Conservation (phyloP, 2,329 filamentous ascomycete species). For the Laburnicola sp. region DNA sequence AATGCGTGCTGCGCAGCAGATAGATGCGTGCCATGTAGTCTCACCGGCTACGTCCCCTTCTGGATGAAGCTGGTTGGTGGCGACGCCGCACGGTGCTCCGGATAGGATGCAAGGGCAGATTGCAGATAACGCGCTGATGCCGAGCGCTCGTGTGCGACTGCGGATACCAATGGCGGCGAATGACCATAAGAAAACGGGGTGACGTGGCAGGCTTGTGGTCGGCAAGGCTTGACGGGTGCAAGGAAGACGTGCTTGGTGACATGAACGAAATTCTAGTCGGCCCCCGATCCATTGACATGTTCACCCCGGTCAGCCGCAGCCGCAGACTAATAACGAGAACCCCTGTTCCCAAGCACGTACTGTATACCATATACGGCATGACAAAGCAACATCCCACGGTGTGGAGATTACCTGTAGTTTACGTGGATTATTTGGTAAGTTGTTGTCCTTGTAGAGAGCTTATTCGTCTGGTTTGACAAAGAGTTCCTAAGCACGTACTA, state of each 20-base stretch:
- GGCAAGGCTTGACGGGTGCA: neutral
- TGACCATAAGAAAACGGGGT: conserved; percentile 18
- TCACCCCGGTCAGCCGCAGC: neutral
- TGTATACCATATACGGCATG: neutral
- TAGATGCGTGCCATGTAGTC: too few species aligned
- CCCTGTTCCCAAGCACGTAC: neutral
- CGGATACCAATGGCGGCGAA: conserved; percentile 28
- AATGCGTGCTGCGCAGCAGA: too few species aligned
- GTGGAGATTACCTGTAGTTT: neutral
- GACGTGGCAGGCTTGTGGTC: neutral
- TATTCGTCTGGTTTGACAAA: too few species aligned
- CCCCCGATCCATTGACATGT: neutral
- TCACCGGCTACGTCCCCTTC: too few species aligned
- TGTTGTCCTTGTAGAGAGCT: neutral
- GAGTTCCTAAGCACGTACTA: neutral
- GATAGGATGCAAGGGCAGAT: conserved; percentile 13
- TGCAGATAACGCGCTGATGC: conserved; percentile 29
- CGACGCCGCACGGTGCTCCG: conserved; percentile 18
- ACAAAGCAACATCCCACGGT: neutral
- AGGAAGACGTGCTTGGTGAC: too few species aligned
- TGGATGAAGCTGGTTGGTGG: conserved; percentile 22
- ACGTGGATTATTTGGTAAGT: neutral
- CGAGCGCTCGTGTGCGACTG: conserved; percentile 14
- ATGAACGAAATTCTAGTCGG: too few species aligned
- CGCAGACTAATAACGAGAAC: neutral